Percentiles rank a stretch among this genome's conserved stretches.
Evolutionary conservation across 1,284 basidiomycete genomes (phyloP).

Genomic region (Fistulina hepatica): DNA sequence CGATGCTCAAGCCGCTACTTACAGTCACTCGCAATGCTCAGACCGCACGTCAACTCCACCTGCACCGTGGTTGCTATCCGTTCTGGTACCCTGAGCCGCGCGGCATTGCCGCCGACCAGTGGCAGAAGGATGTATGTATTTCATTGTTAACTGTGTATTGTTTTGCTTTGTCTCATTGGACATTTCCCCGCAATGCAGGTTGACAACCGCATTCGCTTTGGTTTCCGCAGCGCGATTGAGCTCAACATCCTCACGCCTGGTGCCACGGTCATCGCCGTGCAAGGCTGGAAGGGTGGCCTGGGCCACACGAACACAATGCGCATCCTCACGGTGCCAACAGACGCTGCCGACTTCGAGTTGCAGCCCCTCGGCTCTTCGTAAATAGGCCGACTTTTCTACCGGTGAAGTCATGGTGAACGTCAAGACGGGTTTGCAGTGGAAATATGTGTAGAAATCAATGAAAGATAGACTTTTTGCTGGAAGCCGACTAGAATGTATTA

Average conservation of each 20-base stretch:
- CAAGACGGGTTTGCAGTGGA: too few species aligned
- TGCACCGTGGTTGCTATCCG: constrained; percentile 96
- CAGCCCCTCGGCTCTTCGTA: constrained; percentile 44
- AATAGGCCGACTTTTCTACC: constrained; percentile 10
- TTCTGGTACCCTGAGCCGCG: constrained; percentile 94
- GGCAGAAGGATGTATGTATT: constrained; percentile 88
- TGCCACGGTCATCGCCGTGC: constrained; percentile 87
- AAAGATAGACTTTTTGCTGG: too few species aligned
- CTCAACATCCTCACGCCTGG: constrained; percentile 87
- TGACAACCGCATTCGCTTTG: constrained; percentile 85
- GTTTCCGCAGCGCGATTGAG: constrained; percentile 78
- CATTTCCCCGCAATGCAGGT: constrained; percentile 41
- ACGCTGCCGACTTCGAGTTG: constrained; percentile 71
- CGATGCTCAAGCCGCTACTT: constrained; percentile 7
- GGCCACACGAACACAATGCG: constrained; percentile 86
- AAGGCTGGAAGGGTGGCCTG: constrained; percentile 97
- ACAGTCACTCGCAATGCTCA: constrained; percentile 92
- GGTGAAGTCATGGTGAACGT: constrained; percentile 5
- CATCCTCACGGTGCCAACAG: constrained; percentile 76
- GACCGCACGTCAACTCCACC: constrained; percentile 92
- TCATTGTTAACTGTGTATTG: too few species aligned
- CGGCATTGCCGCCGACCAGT: constrained; percentile 79
- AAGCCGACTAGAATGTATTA: constrained; percentile 6
- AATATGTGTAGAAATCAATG: too few species aligned
- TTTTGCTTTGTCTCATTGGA: constrained; percentile 21